Base-by-base conservation (phyloP, 2,329 filamentous ascomycete genomes). In the Didymella exigua region DNA sequence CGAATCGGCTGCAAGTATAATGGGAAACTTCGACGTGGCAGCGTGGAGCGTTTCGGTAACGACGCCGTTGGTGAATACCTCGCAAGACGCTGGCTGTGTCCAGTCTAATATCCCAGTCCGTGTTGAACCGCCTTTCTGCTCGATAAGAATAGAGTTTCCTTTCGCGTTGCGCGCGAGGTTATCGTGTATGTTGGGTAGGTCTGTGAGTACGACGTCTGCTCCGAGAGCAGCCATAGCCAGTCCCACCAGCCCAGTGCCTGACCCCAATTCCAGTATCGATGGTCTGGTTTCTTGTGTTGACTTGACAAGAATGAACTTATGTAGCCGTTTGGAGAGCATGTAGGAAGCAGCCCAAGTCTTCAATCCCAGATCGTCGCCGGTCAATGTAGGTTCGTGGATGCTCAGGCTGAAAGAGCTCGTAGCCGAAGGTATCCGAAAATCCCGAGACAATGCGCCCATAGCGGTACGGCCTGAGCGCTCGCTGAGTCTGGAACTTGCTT, bases 281-380 rank as follows among this genome's bases (percentile, higher is more conserved):
- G 56, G 41, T 21, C 50, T 59, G 6, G 50, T n/a, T 9, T 43
- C 42, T 14, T 21, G 30, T 14, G 16, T 40, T 13, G 21, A 4
- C 1, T 51, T 26, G 11, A 61, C 30, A 5, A 73, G 34, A 4
- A 61, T 30, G 14, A 82, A 69, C 3, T 56, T 59, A 42, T 69
- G 68, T 23, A 98, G 82, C 21, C 89, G 86, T 62, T 85, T 88
- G 0, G 93, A 89, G 4, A 98, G 85, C 2, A 96, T 83, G 69
- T 92, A 96, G 0, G 92, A 93, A 0, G 92, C 93, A 0, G 90
- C 91, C 95, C 95, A 98, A 0, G 95, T 99, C 75, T 99, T 98
- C 73, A 96, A 82, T 1, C 95, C 95, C 16, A 98, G 81, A 55
- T 90, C 89, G 74, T 97, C 93, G 6, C 89, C 89, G 0, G 91